Evolutionary conservation across 306 rosid genomes (phyloP), one percentile per base, ranked within the genome.

Genomic region (Castanopsis chinensis): DNA sequence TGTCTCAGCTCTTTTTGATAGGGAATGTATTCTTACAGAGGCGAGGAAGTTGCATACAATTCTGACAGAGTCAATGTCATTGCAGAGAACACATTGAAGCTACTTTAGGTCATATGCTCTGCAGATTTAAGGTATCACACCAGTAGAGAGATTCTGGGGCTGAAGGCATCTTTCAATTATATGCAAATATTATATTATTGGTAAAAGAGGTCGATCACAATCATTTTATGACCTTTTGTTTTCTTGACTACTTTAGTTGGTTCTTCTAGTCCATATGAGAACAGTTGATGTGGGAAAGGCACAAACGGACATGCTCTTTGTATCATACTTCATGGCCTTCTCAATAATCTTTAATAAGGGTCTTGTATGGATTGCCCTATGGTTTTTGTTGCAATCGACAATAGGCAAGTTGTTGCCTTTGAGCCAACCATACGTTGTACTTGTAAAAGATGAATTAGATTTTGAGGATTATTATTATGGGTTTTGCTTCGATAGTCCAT

Each of bases 1-100:
- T 19, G 98, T 95, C 67, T 95, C 97, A 25, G 88, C 98, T 76
- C 76, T 95, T 60, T 95, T 95, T 81, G 99, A 95, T 32, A 88
- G 86, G 80, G 91, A 89, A 83, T 87, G 87, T 76, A 81, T 90
- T 82, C 75, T 81, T 51, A 80, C 90, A 0, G 99, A 87, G 85
- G 79, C 97, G 1, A 83, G 77, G 84, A 93, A 90, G 77, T 87
- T 95, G 86, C 97, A 57, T 33, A 41, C 81, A 0, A 51, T 86
- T 54, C 51, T 92, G n/a, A 79, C 73, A 64, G 85, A 84, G 84
- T 90, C 89, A 21, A 63, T 17, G 60, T 45, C 56, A 69, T 80
- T 82, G 43, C 81, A 86, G 90, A 72, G 32, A 1, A 33, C 71
- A 1, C 30, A 56, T 41, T 2, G 49, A 74, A 63, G 17, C n/a